A percentile compares a stretch with the other conserved stretches of the same genome.
These are phyloP conservation scores for Claviceps arundinis DNA, from an alignment of 2,329 filamentous ascomycete genomes.

Conservation along the genomic window DNA sequence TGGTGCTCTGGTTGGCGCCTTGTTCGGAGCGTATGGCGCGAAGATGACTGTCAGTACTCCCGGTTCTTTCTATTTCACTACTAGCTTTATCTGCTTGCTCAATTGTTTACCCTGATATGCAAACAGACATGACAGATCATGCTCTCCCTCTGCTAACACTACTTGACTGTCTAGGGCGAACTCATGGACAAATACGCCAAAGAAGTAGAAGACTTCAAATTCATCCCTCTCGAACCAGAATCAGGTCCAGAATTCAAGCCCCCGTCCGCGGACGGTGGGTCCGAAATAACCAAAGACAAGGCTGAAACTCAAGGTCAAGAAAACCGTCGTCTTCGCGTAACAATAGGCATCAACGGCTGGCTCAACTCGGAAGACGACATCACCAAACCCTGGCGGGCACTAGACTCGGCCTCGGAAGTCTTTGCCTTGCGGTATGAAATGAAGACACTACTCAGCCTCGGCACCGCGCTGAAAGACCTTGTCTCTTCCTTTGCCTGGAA, in stretches of 20 bases:
- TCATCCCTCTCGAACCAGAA: slow-evolving; percentile 54
- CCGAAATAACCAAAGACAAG: not conserved
- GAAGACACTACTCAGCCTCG: slow-evolving; percentile 61
- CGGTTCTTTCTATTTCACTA: not conserved
- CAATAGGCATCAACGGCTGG: slow-evolving; percentile 83
- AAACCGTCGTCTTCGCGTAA: slow-evolving; percentile 53
- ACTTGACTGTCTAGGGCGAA: slow-evolving; percentile 37
- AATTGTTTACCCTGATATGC: too few relatives aligned
- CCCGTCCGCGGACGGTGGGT: not conserved
- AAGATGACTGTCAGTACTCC: slow-evolving; percentile 41
- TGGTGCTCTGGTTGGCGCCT: slow-evolving; percentile 67
- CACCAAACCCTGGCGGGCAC: slow-evolving; percentile 63
- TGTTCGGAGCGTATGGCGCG: slow-evolving; percentile 84
- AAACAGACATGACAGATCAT: not conserved
- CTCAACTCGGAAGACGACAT: slow-evolving; percentile 63
- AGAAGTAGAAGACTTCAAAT: slow-evolving; percentile 70
- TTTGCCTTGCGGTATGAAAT: slow-evolving; percentile 81
- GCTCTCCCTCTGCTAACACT: not conserved
- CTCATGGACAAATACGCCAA: slow-evolving; percentile 82
- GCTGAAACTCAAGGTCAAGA: slow-evolving; percentile 13
- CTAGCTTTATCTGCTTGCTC: not conserved
- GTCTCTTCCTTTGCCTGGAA: slow-evolving; percentile 65
- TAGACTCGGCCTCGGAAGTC: slow-evolving; percentile 54
- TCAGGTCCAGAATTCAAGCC: slow-evolving; percentile 17
- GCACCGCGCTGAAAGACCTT: slow-evolving; percentile 57